Base-by-base conservation (phyloP, 495 filamentous ascomycete genomes). In the Entonaema liquescens region DNA sequence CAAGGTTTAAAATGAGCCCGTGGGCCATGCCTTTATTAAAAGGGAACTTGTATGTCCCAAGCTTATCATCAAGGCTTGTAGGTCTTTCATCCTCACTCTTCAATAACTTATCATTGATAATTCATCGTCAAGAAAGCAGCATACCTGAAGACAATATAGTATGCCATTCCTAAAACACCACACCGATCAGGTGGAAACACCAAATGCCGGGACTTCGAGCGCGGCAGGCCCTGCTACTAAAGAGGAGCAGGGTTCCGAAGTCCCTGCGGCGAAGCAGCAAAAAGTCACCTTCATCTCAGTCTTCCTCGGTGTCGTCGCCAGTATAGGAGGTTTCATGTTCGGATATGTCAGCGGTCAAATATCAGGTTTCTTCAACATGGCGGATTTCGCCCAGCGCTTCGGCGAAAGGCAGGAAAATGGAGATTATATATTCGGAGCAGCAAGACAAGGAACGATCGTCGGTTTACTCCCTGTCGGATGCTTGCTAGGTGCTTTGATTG, bases 291-390 rank as follows among this genome's bases (percentile, higher is more conserved):
- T 75, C 29, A 47, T 80, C 2, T 78, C 84, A 11, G 40, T 79
- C 58, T 74, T 80, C 36, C 74, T 85, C 47, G 83, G 83, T 7
- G 60, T 69, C 26, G 79, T 85, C 49, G 83, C 86, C 59, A 85
- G 89, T 21, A 91, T 93, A 83, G 91, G 91, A 74, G 91, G 91
- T 65, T 92, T 93, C 80, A 90, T 93, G 78, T 93, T 93, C 69
- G 91, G 91, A 67, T 92, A 93, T 77, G 89, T 83, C 58, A 91
- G 77, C 59, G 77, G 80, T 78, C 81, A 85, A 17, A 83, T 80
- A 3, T 79, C 78, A 11, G 84, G 84, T 57, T 92, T 91, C 79
- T 87, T 89, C 56, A 82, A 81, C 35, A 92, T 91, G 89, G 5
- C 72, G 0, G 83, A 88, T 70, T 88, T 81, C 58, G 77, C 80